Percentiles rank a stretch among this genome's conserved stretches.
Conservation (phyloP, 805 yeast species). For the Candida silvatica region DNA sequence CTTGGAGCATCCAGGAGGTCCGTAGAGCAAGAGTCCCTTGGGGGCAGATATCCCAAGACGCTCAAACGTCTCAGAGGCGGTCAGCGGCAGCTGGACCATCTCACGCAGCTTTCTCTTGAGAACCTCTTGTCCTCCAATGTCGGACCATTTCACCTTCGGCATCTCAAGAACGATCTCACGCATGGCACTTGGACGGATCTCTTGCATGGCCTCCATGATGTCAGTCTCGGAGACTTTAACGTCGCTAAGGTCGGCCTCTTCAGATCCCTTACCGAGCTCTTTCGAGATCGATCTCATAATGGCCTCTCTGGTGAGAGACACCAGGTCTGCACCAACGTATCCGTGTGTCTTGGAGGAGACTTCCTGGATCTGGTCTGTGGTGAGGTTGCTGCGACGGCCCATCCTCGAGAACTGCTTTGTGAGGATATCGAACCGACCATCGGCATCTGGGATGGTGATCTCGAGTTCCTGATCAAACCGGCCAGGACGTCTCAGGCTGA, state of each 20-base stretch:
- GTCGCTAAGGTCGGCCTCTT: constrained; percentile 10
- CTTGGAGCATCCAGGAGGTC: constrained; percentile 98
- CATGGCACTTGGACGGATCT: constrained; percentile 96
- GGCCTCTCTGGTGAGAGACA: constrained; percentile 81
- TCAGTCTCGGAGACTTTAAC: constrained; percentile 47
- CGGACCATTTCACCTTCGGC: constrained; percentile 90
- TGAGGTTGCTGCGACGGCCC: constrained; percentile 37
- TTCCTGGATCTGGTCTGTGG: constrained; percentile 43
- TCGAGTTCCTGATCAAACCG: constrained; percentile 91
- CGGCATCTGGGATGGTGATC: constrained; percentile 86
- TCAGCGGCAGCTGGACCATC: constrained; percentile 86
- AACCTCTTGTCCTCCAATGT: constrained; percentile 90
- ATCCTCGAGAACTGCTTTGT: constrained; percentile 49
- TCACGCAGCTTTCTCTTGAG: constrained; percentile 77
- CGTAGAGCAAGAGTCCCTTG: constrained; percentile 85
- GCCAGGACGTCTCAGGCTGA: constrained; percentile 85
- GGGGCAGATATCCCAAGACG: constrained; percentile 84
- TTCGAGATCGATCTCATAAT: constrained; percentile 76
- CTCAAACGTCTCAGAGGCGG: constrained; percentile 68
- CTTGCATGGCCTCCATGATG: constrained; percentile 62
- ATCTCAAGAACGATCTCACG: constrained; percentile 88
- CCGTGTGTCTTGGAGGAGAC: constrained; percentile 86
- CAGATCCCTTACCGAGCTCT: constrained; percentile 28
- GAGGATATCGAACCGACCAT: constrained; percentile 69
- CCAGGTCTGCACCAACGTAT: constrained; percentile 93